Evolutionary conservation across 306 rosid genomes (phyloP).

Genomic region (Cucurbita moschata): DNA sequence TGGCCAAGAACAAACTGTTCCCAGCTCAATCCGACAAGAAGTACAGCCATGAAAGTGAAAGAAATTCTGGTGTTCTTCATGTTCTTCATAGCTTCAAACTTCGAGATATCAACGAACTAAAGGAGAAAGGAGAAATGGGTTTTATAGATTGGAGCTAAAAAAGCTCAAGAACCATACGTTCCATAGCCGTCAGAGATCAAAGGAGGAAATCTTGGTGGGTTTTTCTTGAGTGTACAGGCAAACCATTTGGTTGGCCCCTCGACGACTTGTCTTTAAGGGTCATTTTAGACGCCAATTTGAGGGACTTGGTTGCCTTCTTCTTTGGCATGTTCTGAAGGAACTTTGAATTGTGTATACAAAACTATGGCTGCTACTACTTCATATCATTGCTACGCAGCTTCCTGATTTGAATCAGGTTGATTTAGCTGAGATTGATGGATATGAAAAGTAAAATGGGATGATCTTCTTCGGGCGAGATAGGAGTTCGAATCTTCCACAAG

Average conservation of each 20-base stretch:
- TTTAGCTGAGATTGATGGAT: neutral
- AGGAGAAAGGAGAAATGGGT: neutral
- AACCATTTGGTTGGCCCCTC: neutral
- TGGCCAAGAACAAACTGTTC: conserved; percentile 30
- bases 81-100: conserved; percentile 17
- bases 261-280: neutral
- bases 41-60: conserved; percentile 3
- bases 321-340: neutral
- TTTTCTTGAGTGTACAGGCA: neutral
- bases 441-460: neutral
- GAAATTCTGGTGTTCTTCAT: conserved; percentile 9
- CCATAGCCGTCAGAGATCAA: conserved; percentile 6
- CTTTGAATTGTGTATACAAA: neutral
- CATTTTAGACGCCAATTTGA: neutral
- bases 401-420: neutral
- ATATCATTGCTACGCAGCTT: neutral
- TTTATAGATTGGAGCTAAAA: neutral
- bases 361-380: neutral
- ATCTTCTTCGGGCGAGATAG: neutral
- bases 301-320: neutral
- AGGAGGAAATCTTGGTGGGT: neutral
- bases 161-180: neutral
- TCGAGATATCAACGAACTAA: neutral
- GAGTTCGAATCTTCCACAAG: too few relatives aligned
- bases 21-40: conserved; percentile 27